phyloP scores from a whole-genome alignment of 345 rosid species.

The Anastatica hierochuntica region DNA sequence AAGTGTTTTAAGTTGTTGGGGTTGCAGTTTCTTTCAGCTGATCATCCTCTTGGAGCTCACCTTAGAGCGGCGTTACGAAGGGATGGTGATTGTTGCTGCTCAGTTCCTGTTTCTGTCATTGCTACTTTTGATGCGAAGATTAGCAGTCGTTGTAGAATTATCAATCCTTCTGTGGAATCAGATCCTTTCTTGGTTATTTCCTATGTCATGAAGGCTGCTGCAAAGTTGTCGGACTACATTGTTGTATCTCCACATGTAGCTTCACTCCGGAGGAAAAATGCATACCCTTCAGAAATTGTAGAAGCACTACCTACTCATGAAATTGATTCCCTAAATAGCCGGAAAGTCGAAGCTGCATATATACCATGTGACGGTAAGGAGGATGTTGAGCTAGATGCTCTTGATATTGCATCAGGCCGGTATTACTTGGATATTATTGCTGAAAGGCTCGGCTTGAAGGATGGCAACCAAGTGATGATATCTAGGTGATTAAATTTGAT shows the following conservation, averaged over 20 bases:
- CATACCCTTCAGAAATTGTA: slow-evolving; percentile 39
- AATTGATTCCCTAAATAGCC: slow-evolving; percentile 24
- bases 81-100: slow-evolving; percentile 48
- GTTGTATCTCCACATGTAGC: slow-evolving; percentile 33
- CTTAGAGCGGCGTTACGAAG: slow-evolving; percentile 62
- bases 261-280: slow-evolving; percentile 42
- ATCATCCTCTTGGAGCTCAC: slow-evolving; percentile 72
- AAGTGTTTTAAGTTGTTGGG: slow-evolving; percentile 6
- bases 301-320: slow-evolving; percentile 33
- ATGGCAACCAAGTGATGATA: slow-evolving; percentile 54
- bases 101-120: slow-evolving; percentile 65
- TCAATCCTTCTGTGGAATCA: slow-evolving; percentile 53
- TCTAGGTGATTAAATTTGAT: slow-evolving; percentile 47
- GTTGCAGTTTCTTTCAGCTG: slow-evolving; percentile 57
- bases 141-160: slow-evolving; percentile 48
- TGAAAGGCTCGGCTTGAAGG: slow-evolving; percentile 40
- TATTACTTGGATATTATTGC: slow-evolving; percentile 80
- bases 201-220: slow-evolving; percentile 56
- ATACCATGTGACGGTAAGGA: slow-evolving; percentile 44
- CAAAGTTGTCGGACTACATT: slow-evolving; percentile 38
- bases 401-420: slow-evolving; percentile 34
- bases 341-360: slow-evolving; percentile 30
- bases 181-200: slow-evolving; percentile 48
- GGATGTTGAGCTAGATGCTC: slow-evolving; percentile 35
- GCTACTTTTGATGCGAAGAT: slow-evolving; percentile 61